phyloP scores from a whole-genome alignment of 2,329 filamentous ascomycete genomes.

The Fusarium verrucosum region DNA sequence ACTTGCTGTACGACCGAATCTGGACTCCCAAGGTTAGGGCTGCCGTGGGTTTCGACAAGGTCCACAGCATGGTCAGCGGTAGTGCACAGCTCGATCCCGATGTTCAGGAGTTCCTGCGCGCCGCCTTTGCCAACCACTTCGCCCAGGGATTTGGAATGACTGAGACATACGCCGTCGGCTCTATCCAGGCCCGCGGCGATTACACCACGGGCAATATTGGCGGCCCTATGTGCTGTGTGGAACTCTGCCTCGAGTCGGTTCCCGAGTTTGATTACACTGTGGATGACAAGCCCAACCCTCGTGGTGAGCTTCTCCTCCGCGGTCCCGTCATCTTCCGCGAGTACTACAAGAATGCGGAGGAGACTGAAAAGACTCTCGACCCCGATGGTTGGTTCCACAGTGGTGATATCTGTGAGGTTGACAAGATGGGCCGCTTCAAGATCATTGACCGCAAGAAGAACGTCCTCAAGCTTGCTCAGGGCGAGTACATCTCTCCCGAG shows the following conservation, averaged over 20 bases:
- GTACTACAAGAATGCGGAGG: slow-evolving; percentile 90
- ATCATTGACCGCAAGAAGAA: slow-evolving; percentile 99
- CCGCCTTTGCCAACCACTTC: slow-evolving; percentile 81
- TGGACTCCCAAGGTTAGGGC: slow-evolving; percentile 88
- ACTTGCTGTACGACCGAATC: slow-evolving; percentile 83
- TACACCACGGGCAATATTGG: slow-evolving; percentile 84
- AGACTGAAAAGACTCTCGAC: slow-evolving; percentile 84
- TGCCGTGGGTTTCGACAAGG: slow-evolving; percentile 82
- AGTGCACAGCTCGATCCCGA: slow-evolving; percentile 90
- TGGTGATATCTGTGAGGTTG: slow-evolving; percentile 88
- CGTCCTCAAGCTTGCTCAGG: slow-evolving; percentile 96
- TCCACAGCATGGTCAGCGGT: slow-evolving; percentile 80
- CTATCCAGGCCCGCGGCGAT: slow-evolving; percentile 76
- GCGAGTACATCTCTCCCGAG: slow-evolving; percentile 97
- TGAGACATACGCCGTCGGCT: slow-evolving; percentile 84
- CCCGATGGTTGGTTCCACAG: slow-evolving; percentile 97
- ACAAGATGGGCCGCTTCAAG: slow-evolving; percentile 84
- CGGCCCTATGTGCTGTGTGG: slow-evolving; percentile 70
- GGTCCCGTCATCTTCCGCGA: slow-evolving; percentile 83
- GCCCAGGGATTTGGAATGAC: slow-evolving; percentile 93
- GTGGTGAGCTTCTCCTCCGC: slow-evolving; percentile 87
- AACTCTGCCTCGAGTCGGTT: slow-evolving; percentile 84
- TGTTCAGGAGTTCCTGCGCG: slow-evolving; percentile 87
- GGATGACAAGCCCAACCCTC: slow-evolving; percentile 87
- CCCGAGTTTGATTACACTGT: slow-evolving; percentile 94